Percentiles rank a stretch among this genome's conserved stretches.
These are phyloP conservation scores for Neurospora discreta DNA, from an alignment of 495 filamentous ascomycete genomes.

Conservation along the genomic window DNA sequence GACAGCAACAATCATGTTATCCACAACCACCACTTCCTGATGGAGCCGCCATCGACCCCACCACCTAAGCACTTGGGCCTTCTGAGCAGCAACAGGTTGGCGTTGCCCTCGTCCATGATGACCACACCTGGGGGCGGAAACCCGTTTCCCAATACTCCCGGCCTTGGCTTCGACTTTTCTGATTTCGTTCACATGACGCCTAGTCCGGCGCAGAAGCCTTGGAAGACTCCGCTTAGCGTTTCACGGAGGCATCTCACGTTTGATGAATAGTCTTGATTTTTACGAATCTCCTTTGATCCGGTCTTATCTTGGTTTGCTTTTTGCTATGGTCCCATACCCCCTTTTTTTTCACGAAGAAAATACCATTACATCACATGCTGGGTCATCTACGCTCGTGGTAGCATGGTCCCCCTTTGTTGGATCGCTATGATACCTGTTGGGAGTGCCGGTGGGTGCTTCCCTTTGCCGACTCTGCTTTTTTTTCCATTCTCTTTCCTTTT, in stretches of 20 bases:
- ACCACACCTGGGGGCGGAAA: constrained; percentile 65
- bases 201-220: constrained; percentile 79
- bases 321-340: neutral
- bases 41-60: constrained; percentile 77
- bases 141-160: constrained; percentile 50
- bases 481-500: neutral
- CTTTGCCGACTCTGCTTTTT: neutral
- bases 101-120: constrained; percentile 78
- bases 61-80: constrained; percentile 46
- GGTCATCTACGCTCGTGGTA: neutral
- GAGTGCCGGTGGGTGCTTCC: neutral
- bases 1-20: constrained; percentile 2
- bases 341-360: neutral
- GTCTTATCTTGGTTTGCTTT: neutral
- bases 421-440: neutral
- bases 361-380: neutral
- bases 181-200: constrained; percentile 97
- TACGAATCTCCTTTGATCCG: neutral
- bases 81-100: constrained; percentile 36
- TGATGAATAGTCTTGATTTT: constrained; percentile 24
- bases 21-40: constrained; percentile 10
- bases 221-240: constrained; percentile 45
- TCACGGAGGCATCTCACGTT: constrained; percentile 34
- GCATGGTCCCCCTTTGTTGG: neutral
- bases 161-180: constrained; percentile 76